Base-by-base conservation (phyloP, 2,329 filamentous ascomycete species). In the Cordyceps cateniannulata region DNA sequence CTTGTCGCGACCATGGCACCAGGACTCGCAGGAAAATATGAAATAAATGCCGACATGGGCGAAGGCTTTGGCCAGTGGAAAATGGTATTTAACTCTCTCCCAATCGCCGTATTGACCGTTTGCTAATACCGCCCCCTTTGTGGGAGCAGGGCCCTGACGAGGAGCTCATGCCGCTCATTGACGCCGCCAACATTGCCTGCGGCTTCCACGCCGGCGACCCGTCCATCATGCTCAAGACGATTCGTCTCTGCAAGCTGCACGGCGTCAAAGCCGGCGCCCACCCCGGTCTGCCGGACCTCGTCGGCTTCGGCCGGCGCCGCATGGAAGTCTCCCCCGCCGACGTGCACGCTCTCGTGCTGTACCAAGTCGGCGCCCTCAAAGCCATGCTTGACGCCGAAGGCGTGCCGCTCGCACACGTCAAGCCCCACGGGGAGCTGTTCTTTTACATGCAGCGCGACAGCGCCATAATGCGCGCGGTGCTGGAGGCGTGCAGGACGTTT, bases 321-420 rank as follows among this genome's bases (percentile, higher is more conserved):
- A 87, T 88, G 69, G 80, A 82, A 49, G 76, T 88, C 66, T 72
- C 76, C 1, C 76, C 81, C 1, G 80, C 81, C 20, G 84, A 86
- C 65, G 73, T 84, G 63, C 82, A 81, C 1, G 81, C 83, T 8
- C 79, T 82, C 63, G 77, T 82, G 0, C 71, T 85, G 35, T 88
- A 88, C 70, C 85, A 88, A 67, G 79, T 88, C 38, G 85, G 85
- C 2, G 84, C 85, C 0, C 73, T 88, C 2, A 79, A 83, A 63
- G 85, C 73, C 1, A 84, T 87, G 63, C 73, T 88, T 2, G 79
- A 83, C 38, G 77, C 77, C 0, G 85, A 86, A 65, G 77, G 75
- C 16, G 71, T 86, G 7, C 71, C 75, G 16, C 70, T 88, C 27
- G 77, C 85, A 65, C 85, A 88, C 65, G 80, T 88, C 45, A 88